Conservation (phyloP, 2,329 filamentous ascomycete species). For the Truncatella angustata region DNA sequence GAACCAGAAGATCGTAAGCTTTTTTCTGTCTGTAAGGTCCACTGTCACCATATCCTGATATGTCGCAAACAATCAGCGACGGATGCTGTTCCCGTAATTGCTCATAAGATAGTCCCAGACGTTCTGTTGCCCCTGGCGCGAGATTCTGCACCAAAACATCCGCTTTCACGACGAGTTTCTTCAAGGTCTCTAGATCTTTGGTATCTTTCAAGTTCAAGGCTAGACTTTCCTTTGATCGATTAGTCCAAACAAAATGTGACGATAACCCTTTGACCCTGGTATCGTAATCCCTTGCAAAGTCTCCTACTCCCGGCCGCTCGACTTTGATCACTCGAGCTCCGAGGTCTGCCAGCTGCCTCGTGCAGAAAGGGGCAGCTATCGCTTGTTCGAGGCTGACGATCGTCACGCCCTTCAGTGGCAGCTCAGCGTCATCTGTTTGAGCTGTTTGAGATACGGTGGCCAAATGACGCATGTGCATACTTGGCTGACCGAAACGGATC, state of each 20-base stretch:
- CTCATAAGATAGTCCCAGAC: constrained; percentile 47
- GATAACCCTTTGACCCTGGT: constrained; percentile 45
- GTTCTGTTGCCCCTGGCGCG: constrained; percentile 45
- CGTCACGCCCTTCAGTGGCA: constrained; percentile 42
- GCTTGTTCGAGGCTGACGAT: constrained; percentile 54
- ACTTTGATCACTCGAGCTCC: constrained; percentile 55
- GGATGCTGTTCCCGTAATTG: constrained; percentile 39
- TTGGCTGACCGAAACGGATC: no score
- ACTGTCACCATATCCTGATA: constrained; percentile 50
- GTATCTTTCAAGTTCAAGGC: constrained; percentile 47
- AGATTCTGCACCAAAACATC: constrained; percentile 55
- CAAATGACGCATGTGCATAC: background rate
- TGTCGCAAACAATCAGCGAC: constrained; percentile 50
- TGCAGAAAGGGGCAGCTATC: constrained; percentile 54
- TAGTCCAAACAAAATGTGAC: constrained; percentile 56
- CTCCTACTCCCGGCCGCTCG: constrained; percentile 48
- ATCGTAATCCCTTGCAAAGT: constrained; percentile 53
- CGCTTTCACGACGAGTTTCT: constrained; percentile 39
- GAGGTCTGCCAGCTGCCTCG: constrained; percentile 51
- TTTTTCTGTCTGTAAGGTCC: constrained; percentile 54
- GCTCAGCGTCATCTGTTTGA: background rate
- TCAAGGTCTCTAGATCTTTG: constrained; percentile 40
- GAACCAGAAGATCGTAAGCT: constrained; percentile 54
- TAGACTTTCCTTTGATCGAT: constrained; percentile 52
- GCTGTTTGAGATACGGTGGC: background rate